Conservation (phyloP, 1,284 basidiomycete genomes). For the Ustilago trichophora region DNA sequence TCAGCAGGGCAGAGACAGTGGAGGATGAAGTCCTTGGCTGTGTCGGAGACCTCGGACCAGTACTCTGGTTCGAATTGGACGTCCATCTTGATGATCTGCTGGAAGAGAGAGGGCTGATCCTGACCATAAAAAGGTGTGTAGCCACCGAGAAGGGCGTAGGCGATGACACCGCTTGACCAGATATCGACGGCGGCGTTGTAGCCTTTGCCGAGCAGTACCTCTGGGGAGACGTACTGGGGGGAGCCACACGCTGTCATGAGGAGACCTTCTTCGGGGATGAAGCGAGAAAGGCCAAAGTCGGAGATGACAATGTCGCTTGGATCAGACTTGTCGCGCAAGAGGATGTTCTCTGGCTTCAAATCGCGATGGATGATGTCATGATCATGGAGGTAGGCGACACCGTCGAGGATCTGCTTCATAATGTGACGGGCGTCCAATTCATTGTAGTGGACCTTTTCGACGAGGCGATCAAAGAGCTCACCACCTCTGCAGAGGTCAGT, state of each 20-base stretch:
- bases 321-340: constrained; percentile 53
- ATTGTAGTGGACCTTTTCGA: constrained; percentile 60
- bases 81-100: constrained; percentile 61
- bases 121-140: constrained; percentile 66
- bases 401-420: constrained; percentile 59
- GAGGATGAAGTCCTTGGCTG: constrained; percentile 63
- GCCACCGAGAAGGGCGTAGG: constrained; percentile 63
- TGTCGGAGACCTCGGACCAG: constrained; percentile 61
- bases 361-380: constrained; percentile 65
- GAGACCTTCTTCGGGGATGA: constrained; percentile 61
- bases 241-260: constrained; percentile 65
- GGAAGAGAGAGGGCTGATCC: constrained; percentile 59
- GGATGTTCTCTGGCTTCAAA: constrained; percentile 65
- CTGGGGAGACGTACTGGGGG: constrained; percentile 65
- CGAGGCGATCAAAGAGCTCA: constrained; percentile 64
- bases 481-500: constrained; percentile 64
- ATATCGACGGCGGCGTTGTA: constrained; percentile 62
- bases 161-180: constrained; percentile 65
- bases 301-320: constrained; percentile 61
- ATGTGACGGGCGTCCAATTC: constrained; percentile 64
- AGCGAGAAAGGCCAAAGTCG: constrained; percentile 64
- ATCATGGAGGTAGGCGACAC: constrained; percentile 62
- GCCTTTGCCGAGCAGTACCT: constrained; percentile 63
- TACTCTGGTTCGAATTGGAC: constrained; percentile 62
- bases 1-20: constrained; percentile 58